Conservation (phyloP, 345 rosid genomes). For the Brassica incana region DNA sequence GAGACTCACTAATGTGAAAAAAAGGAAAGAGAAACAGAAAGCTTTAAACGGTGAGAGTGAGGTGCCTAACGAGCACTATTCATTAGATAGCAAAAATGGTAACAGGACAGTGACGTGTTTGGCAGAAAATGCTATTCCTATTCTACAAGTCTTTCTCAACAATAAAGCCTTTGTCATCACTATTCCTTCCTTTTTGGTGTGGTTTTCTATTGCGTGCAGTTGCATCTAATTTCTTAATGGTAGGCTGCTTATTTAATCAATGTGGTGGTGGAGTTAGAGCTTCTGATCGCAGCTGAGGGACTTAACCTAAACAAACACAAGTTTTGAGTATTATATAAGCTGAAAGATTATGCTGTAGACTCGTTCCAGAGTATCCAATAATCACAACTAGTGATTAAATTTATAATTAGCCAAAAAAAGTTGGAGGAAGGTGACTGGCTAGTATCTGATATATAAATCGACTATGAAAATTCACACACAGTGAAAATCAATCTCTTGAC, state of each 20-base stretch:
- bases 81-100: constrained; percentile 18
- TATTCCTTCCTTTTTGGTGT: constrained; percentile 12
- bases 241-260: background rate
- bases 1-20: background rate
- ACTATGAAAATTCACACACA: background rate
- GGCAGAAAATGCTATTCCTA: constrained; percentile 26
- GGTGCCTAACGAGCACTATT: constrained; percentile 27
- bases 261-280: background rate
- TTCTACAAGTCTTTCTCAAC: constrained; percentile 27
- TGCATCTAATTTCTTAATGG: constrained; percentile 5
- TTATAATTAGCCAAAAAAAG: background rate
- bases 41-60: constrained; percentile 25
- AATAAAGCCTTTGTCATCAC: constrained; percentile 12
- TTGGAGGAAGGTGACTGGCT: background rate
- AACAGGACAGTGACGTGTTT: constrained; percentile 29
- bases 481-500: background rate
- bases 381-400: background rate
- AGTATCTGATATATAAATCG: background rate
- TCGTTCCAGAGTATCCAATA: background rate
- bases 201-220: constrained; percentile 10
- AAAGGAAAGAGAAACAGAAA: constrained; percentile 28
- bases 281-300: background rate
- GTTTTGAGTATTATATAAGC: background rate
- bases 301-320: background rate
- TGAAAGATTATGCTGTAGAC: background rate